These are phyloP conservation scores for Leishmania amazonensis DNA, from an alignment of 208 protist species.

Conservation along the genomic window DNA sequence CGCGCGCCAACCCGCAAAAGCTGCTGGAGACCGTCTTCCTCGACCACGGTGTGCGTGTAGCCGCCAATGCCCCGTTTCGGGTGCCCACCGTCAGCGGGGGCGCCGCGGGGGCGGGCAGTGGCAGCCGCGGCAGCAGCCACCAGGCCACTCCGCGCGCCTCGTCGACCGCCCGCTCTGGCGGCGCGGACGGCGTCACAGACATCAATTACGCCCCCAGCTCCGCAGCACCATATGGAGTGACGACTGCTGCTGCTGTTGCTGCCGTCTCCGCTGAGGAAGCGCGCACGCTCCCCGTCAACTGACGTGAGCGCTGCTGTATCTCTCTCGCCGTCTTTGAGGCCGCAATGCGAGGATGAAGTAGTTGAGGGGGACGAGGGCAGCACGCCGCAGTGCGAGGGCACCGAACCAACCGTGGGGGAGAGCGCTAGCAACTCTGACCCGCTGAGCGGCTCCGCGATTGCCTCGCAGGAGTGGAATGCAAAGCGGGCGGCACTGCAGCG, in stretches of 20 bases:
- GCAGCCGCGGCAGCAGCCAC: constrained; percentile 21
- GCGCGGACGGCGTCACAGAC: not conserved
- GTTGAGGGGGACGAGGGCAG: not conserved
- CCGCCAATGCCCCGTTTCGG: constrained; percentile 59
- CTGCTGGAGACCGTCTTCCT: constrained; percentile 55
- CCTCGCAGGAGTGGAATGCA: not conserved
- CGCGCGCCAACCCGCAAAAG: constrained; percentile 20
- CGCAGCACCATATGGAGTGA: not conserved
- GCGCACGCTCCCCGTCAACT: constrained; percentile 7
- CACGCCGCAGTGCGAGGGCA: constrained; percentile 7
- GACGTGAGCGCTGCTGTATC: constrained; percentile 10
- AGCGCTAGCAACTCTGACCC: not conserved
- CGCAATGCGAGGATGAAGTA: not conserved
- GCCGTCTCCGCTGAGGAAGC: constrained; percentile 11
- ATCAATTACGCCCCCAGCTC: not conserved
- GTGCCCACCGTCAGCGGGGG: constrained; percentile 7
- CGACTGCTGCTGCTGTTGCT: not conserved
- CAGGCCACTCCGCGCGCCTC: constrained; percentile 18
- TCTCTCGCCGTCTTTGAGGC: constrained; percentile 13
- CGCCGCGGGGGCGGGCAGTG: constrained; percentile 1
- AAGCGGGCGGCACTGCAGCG: constrained; percentile 13
- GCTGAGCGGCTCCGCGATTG: not conserved
- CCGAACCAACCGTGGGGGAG: constrained; percentile 20
- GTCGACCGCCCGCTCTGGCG: not conserved
- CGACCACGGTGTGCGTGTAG: constrained; percentile 40